phyloP scores from a whole-genome alignment of 805 yeast species.

The Candida patagonica region DNA sequence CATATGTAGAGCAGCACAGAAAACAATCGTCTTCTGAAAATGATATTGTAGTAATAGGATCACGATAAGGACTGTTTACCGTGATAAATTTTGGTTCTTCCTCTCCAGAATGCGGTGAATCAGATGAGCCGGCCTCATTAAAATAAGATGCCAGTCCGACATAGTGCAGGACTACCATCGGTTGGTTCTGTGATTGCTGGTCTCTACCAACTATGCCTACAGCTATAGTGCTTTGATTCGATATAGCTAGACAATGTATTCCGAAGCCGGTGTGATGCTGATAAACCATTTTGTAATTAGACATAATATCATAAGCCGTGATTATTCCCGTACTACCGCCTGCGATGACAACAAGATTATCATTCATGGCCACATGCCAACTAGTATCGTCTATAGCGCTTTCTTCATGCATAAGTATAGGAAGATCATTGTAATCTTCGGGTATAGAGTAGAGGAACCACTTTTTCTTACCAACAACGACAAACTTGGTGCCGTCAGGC shows the following conservation, averaged over 20 bases:
- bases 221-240: slow-evolving; percentile 57
- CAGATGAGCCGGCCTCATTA: neutral
- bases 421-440: slow-evolving; percentile 39
- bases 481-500: slow-evolving; percentile 56
- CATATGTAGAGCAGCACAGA: slow-evolving; percentile 62
- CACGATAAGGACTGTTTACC: slow-evolving; percentile 76
- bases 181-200: slow-evolving; percentile 55
- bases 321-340: slow-evolving; percentile 63
- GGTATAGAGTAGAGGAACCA: slow-evolving; percentile 66
- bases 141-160: slow-evolving; percentile 2
- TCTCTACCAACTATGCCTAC: slow-evolving; percentile 80
- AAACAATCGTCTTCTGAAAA: slow-evolving; percentile 67
- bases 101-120: neutral
- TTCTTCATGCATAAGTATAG: slow-evolving; percentile 36
- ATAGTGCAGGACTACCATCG: slow-evolving; percentile 14
- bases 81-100: slow-evolving; percentile 43
- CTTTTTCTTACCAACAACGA: slow-evolving; percentile 51
- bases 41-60: slow-evolving; percentile 66
- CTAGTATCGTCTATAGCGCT: neutral
- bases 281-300: slow-evolving; percentile 53
- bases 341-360: slow-evolving; percentile 51
- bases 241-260: slow-evolving; percentile 66
- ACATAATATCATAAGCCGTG: slow-evolving; percentile 49
- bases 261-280: slow-evolving; percentile 64
- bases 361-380: slow-evolving; percentile 36